A percentile compares a stretch with the other conserved stretches of the same genome.
phyloP scores from a whole-genome alignment of 139 green algal species.

The Edaphochlamys debaryana region DNA sequence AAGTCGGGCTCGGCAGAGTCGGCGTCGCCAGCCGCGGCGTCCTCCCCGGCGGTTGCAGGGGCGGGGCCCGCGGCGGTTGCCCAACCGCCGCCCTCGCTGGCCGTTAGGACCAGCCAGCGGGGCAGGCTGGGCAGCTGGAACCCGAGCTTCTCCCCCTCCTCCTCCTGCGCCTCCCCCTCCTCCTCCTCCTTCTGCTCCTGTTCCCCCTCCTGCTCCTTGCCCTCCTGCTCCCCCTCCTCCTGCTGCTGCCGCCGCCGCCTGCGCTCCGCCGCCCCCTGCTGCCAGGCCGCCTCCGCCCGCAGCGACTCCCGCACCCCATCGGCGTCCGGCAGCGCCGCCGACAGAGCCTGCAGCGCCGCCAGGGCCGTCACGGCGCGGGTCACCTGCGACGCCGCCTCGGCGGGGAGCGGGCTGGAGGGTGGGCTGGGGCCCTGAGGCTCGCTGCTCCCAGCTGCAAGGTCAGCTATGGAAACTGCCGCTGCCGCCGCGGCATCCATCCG shows the following conservation, averaged over 20 bases:
- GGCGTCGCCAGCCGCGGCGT: background rate
- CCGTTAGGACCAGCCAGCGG: too few relatives aligned
- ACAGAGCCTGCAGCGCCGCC: background rate
- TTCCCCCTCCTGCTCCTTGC: too few relatives aligned
- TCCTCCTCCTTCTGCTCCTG: background rate
- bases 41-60: too few relatives aligned
- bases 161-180: background rate
- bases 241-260: too few relatives aligned
- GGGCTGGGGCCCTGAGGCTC: background rate
- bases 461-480: background rate
- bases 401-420: too few relatives aligned
- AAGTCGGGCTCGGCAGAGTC: too few relatives aligned
- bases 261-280: background rate
- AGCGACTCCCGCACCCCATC: background rate
- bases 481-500: too few relatives aligned
- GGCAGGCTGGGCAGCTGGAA: too few relatives aligned
- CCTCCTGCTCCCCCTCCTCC: too few relatives aligned
- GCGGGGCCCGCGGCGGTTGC: too few relatives aligned
- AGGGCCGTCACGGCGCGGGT: background rate
- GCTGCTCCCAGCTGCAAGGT: background rate
- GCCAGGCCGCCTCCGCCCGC: background rate
- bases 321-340: background rate
- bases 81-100: too few relatives aligned
- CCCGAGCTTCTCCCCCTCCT: too few relatives aligned
- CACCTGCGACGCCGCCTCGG: background rate